Evolutionary conservation across 1,284 basidiomycete species (phyloP), one percentile per base, ranked within the genome.

Genomic region (Moesziomyces globuligerus): DNA sequence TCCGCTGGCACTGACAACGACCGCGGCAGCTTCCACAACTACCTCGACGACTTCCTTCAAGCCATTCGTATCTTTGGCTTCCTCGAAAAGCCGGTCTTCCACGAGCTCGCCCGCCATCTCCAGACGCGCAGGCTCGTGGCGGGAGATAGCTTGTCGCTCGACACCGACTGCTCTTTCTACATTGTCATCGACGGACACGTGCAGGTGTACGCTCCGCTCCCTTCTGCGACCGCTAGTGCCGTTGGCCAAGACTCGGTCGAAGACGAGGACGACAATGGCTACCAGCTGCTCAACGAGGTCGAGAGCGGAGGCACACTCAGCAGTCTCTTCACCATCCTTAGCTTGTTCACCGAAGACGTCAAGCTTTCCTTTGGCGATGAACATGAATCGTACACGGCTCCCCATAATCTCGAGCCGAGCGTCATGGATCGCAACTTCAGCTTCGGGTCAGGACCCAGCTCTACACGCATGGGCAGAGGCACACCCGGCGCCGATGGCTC

Each of bases 321-420:
- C 37, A 95, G 93, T 76, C 86, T 98, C 37, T 98, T 98, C 84
- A 97, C 93, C 13, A 98, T 98, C 79, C 87, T 98, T 49, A 91
- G 85, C 57, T 86, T 99, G 44, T 98, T 99, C 84, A 99, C 96
- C 1, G 95, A 98, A 83, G 91, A 98, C 79, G 90, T 98, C 76
- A 91, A 94, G 83, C 88, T 98, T 74, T 90, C 92, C 7, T 75
- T 79, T 28, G 70, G 66, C 24, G 37, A 52, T 18, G 70, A 76
- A 15, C 51, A 67, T 6, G 68, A 66, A 15, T n/a, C 58, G 42
- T 51, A 58, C 23, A 41, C 46, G n/a, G 50, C 39, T 6, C 18
- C 48, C 21, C 34, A 52, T n/a, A 39, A 54, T 26, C 41, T 49
- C 1, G 50, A 25, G 26, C 36, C 54, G 5, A 24, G 45, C 7